phyloP scores from a whole-genome alignment of 2,329 filamentous ascomycete species.

The Grosmannia clavigera region DNA sequence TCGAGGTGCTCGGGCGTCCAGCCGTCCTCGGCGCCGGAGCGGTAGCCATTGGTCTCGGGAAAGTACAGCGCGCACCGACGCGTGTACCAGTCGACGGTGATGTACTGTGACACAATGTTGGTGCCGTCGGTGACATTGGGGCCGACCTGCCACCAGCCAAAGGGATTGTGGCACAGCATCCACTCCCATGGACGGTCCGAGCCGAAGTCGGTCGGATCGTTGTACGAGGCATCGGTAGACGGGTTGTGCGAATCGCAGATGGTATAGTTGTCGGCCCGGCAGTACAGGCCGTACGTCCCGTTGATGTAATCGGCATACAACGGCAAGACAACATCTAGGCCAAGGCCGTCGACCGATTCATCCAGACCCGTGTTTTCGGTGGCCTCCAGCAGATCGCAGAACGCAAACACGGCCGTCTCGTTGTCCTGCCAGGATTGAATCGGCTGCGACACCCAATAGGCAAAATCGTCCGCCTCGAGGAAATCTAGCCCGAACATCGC shows the following conservation, averaged over 20 bases:
- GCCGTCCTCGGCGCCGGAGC: conserved; percentile 21
- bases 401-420: neutral
- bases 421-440: neutral
- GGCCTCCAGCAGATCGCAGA: neutral
- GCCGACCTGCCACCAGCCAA: conserved; percentile 25
- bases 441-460: neutral
- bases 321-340: neutral
- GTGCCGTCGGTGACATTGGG: conserved; percentile 27
- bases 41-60: conserved; percentile 21
- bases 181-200: conserved; percentile 40
- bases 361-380: neutral
- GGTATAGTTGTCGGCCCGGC: neutral
- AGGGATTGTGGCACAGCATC: conserved; percentile 39
- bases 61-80: conserved; percentile 33
- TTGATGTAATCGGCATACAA: neutral
- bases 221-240: too few relatives aligned
- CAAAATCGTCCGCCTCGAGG: neutral
- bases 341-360: neutral
- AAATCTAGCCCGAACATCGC: neutral
- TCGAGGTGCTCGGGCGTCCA: conserved; percentile 24
- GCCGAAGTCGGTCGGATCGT: conserved; percentile 19
- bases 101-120: conserved; percentile 22
- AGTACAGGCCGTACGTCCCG: neutral
- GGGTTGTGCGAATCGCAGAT: neutral
- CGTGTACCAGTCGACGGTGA: conserved; percentile 26